A percentile compares a stretch with the other conserved stretches of the same genome.
Evolutionary conservation across 495 filamentous ascomycete species (phyloP).

Genomic region (Hypoxylon perforatum): DNA sequence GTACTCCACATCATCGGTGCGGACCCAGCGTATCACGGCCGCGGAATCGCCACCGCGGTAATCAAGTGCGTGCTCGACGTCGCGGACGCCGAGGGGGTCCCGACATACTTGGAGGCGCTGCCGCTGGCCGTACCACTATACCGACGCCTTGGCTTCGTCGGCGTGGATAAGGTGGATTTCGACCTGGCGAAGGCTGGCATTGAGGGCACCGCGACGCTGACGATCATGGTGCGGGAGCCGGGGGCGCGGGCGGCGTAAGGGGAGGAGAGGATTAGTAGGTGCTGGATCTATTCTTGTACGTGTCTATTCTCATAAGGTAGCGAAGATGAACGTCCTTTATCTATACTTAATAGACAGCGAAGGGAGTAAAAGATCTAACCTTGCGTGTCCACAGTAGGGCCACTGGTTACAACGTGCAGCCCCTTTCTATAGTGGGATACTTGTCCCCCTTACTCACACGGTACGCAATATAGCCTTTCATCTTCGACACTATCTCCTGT

Average conservation of each 20-base stretch:
- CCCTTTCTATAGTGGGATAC: too few relatives aligned
- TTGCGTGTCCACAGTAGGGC: too few relatives aligned
- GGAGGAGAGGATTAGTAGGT: too few relatives aligned
- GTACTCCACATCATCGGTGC: conserved; percentile 57
- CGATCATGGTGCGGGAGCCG: conserved; percentile 39
- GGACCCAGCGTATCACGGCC: conserved; percentile 54
- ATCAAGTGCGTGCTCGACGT: conserved; percentile 49
- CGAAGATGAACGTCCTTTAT: too few relatives aligned
- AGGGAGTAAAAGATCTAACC: too few relatives aligned
- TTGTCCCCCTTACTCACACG: too few relatives aligned
- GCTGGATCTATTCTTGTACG: too few relatives aligned
- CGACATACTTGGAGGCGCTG: conserved; percentile 58
- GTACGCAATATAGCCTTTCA: too few relatives aligned
- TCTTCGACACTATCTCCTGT: too few relatives aligned
- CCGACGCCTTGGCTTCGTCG: conserved; percentile 52
- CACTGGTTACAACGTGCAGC: too few relatives aligned
- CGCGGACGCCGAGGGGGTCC: conserved; percentile 49
- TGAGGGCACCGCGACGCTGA: conserved; percentile 17
- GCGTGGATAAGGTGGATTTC: conserved; percentile 40
- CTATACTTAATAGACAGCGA: background rate
- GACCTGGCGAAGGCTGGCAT: conserved; percentile 19
- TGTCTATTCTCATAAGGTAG: too few relatives aligned
- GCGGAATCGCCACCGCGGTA: conserved; percentile 53
- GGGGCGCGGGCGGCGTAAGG: background rate
- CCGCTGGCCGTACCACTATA: conserved; percentile 55